A percentile compares a stretch with the other conserved stretches of the same genome.
Evolutionary conservation across 306 rosid genomes (phyloP).

Genomic region (Acacia confusa): DNA sequence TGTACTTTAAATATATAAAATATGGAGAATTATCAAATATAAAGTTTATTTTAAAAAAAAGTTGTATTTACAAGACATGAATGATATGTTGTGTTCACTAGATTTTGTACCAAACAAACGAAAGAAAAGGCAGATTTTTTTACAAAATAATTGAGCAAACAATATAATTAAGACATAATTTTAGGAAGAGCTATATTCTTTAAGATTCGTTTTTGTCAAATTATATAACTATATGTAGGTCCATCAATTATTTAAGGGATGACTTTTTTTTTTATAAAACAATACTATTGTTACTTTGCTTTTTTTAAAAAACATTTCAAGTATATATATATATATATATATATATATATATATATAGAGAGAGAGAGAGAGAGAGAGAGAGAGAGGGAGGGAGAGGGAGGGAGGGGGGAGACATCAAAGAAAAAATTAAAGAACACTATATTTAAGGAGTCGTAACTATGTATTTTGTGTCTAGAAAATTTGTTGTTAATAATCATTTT

Average conservation of each 20-base stretch:
- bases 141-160: neutral
- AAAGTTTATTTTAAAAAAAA: no score
- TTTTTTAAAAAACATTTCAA: no score
- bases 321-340: no score
- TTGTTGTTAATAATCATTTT: neutral
- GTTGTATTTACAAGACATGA: neutral
- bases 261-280: neutral
- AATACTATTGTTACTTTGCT: neutral
- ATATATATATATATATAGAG: no score
- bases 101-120: no score
- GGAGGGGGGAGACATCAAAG: neutral
- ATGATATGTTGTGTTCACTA: neutral
- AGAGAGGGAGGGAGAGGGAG: no score
- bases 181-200: neutral
- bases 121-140: neutral
- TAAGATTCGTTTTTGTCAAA: neutral
- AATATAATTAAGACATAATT: neutral
- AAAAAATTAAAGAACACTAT: neutral
- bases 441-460: neutral
- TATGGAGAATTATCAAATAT: no score
- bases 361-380: neutral
- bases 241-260: neutral
- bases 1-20: no score
- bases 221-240: neutral
- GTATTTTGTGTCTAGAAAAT: neutral